Conservation (phyloP, 345 rosid species). For the Xanthoceras sorbifolium region DNA sequence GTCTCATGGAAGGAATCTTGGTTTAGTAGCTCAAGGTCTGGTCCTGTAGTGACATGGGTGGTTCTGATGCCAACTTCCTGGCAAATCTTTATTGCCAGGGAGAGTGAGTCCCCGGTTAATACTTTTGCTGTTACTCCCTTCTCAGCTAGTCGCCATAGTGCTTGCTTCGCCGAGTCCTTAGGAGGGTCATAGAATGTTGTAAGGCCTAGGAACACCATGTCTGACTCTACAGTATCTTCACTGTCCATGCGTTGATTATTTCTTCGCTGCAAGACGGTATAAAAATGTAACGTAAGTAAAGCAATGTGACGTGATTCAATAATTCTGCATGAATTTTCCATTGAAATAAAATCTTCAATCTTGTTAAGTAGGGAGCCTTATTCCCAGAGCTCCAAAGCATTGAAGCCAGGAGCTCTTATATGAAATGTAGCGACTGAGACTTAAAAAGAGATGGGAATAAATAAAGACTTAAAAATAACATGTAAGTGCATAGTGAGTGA, state of each 20-base stretch:
- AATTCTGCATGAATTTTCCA: background rate
- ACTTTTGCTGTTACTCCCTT: slow-evolving; percentile 79
- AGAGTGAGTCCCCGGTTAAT: slow-evolving; percentile 62
- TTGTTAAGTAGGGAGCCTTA: too few species aligned
- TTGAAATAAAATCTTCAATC: background rate
- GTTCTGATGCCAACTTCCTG: slow-evolving; percentile 75
- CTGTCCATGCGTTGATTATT: slow-evolving; percentile 22
- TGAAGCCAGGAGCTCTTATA: background rate
- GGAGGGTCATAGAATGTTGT: slow-evolving; percentile 72
- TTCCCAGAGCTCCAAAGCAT: too few species aligned
- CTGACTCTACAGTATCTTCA: slow-evolving; percentile 48
- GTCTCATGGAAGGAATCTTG: slow-evolving; percentile 60
- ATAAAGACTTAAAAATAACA: too few species aligned
- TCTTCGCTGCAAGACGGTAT: slow-evolving; percentile 36
- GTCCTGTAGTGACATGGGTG: slow-evolving; percentile 64
- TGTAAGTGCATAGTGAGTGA: too few species aligned
- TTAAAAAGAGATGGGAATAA: background rate
- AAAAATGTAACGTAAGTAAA: slow-evolving; percentile 12
- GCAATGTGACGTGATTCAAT: background rate
- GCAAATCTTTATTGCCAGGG: slow-evolving; percentile 63
- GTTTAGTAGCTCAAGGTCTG: slow-evolving; percentile 61
- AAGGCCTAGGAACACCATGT: slow-evolving; percentile 66
- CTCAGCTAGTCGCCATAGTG: slow-evolving; percentile 66
- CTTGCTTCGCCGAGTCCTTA: slow-evolving; percentile 76
- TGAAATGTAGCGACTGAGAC: background rate